A percentile compares a stretch with the other conserved stretches of the same genome.
Conservation (phyloP, 805 yeast species). For the Ogataea nakhonphanomensis region DNA sequence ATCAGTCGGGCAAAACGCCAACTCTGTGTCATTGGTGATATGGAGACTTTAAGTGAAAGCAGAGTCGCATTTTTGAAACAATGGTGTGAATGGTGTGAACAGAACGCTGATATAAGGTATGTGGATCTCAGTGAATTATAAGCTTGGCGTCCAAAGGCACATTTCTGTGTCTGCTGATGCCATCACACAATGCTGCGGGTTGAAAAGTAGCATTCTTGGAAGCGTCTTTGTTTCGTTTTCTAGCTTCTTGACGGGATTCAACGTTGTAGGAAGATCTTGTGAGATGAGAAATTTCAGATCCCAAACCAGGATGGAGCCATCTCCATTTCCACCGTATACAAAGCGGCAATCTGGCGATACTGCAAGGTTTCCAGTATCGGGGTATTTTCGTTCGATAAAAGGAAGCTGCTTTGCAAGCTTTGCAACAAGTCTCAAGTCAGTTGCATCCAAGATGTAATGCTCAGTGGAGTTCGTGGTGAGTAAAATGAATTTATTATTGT, state of each 20-base stretch:
- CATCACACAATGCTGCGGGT: slow-evolving; percentile 57
- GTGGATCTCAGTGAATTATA: slow-evolving; percentile 46
- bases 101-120: slow-evolving; percentile 62
- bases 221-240: slow-evolving; percentile 25
- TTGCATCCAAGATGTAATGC: slow-evolving; percentile 23
- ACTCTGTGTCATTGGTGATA: slow-evolving; percentile 80
- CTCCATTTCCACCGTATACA: slow-evolving; percentile 58
- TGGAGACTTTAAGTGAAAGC: slow-evolving; percentile 57
- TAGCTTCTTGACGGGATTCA: slow-evolving; percentile 21
- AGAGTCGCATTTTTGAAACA: slow-evolving; percentile 47
- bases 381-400: slow-evolving; percentile 31
- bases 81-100: slow-evolving; percentile 73
- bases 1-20: slow-evolving; percentile 88
- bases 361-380: slow-evolving; percentile 54
- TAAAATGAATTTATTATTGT: slow-evolving; percentile 40
- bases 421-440: slow-evolving; percentile 20
- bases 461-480: slow-evolving; percentile 24
- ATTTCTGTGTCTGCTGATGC: slow-evolving; percentile 63
- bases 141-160: slow-evolving; percentile 39
- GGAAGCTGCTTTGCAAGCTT: slow-evolving; percentile 46
- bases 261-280: not conserved
- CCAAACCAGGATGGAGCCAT: slow-evolving; percentile 52
- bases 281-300: slow-evolving; percentile 30
- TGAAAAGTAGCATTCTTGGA: slow-evolving; percentile 52
- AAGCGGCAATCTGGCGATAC: slow-evolving; percentile 67